A percentile compares a stretch with the other conserved stretches of the same genome.
Conservation (phyloP, 1,284 basidiomycete species). For the Volvariella volvacea region DNA sequence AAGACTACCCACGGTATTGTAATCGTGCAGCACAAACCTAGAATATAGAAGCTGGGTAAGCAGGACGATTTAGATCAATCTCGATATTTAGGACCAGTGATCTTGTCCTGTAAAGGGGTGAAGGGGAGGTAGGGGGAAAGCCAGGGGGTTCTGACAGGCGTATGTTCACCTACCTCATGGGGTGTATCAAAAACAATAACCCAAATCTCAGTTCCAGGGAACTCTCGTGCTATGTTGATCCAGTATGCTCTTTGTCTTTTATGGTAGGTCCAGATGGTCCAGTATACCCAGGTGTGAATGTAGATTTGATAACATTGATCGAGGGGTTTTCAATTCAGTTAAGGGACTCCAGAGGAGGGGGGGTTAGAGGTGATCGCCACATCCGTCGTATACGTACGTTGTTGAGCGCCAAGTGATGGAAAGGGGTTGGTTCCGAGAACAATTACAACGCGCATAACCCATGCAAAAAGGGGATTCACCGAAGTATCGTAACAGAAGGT, state of each 20-base stretch:
- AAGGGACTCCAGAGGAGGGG: no score
- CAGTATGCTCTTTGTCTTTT: conserved; percentile 62
- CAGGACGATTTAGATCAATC: no score
- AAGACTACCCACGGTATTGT: conserved; percentile 27
- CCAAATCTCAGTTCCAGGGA: conserved; percentile 53
- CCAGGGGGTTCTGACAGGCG: conserved; percentile 7
- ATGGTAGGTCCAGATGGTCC: not conserved
- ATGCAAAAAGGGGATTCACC: not conserved
- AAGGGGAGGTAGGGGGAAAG: conserved; percentile 16
- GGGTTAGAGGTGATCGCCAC: no score
- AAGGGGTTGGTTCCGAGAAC: not conserved
- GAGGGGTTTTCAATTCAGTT: not conserved
- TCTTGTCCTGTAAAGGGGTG: no score
- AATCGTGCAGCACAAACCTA: conserved; percentile 51
- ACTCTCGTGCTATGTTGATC: conserved; percentile 61
- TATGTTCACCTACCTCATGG: conserved; percentile 48
- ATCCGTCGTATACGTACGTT: no score
- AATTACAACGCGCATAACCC: not conserved
- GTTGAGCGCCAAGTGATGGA: not conserved
- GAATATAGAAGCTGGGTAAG: conserved; percentile 12
- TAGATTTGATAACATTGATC: conserved; percentile 6
- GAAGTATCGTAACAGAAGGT: no score
- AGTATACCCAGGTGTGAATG: not conserved
- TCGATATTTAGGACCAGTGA: no score
- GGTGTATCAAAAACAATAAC: conserved; percentile 70